Percentiles rank a stretch among this genome's conserved stretches.
These are phyloP conservation scores for Ascocoryne sarcoides DNA, from an alignment of 2,329 filamentous ascomycete species.

Conservation along the genomic window DNA sequence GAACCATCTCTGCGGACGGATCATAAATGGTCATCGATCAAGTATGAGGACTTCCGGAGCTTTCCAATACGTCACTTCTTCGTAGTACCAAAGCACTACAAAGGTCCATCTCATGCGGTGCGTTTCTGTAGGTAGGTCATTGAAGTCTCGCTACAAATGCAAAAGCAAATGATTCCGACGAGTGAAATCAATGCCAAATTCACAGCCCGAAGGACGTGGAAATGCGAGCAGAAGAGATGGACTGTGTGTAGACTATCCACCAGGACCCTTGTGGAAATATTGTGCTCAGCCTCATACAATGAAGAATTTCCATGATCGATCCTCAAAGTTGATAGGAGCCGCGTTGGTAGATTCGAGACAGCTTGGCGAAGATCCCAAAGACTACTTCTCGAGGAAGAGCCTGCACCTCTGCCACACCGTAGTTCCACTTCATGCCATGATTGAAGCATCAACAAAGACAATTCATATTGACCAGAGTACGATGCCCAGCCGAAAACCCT, in stretches of 20 bases:
- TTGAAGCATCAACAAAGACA: slow-evolving; percentile 39
- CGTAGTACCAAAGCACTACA: slow-evolving; percentile 9
- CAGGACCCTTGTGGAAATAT: slow-evolving; percentile 18
- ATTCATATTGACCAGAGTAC: slow-evolving; percentile 56
- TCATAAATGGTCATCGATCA: slow-evolving; percentile 9
- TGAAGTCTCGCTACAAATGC: slow-evolving; percentile 45
- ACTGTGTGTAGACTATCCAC: slow-evolving; percentile 28
- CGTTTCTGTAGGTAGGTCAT: slow-evolving; percentile 33
- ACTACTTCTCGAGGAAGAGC: slow-evolving; percentile 37
- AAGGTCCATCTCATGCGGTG: slow-evolving; percentile 18
- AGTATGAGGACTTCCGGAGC: slow-evolving; percentile 22
- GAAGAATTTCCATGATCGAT: too few species aligned
- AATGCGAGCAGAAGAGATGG: slow-evolving; percentile 18
- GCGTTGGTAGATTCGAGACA: slow-evolving; percentile 16
- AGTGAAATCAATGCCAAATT: slow-evolving; percentile 35
- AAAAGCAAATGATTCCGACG: slow-evolving; percentile 45
- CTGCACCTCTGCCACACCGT: slow-evolving; percentile 34
- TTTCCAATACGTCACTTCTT: slow-evolving; percentile 23
- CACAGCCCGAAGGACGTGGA: slow-evolving; percentile 21
- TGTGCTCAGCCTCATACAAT: slow-evolving; percentile 27
- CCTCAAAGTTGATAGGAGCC: slow-evolving; percentile 25
- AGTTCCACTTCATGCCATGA: slow-evolving; percentile 26
- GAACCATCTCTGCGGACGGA: slow-evolving; percentile 21
- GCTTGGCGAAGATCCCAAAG: slow-evolving; percentile 40
- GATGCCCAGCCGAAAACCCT: slow-evolving; percentile 55